A percentile compares a stretch with the other conserved stretches of the same genome.
Conservation (phyloP, 2,329 filamentous ascomycete species). For the Alternaria longipes region DNA sequence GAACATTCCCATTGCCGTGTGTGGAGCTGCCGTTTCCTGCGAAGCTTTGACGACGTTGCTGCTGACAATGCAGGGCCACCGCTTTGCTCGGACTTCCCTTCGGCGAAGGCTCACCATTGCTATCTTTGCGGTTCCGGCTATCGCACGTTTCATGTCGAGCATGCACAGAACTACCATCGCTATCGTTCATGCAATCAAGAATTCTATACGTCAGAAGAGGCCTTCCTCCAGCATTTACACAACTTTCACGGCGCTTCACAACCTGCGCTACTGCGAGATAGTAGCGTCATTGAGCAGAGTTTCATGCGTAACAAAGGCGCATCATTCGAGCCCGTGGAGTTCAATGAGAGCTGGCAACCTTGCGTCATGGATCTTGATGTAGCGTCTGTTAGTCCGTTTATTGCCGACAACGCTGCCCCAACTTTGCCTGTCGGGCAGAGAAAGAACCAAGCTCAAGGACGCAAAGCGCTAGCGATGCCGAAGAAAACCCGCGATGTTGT, state of each 20-base stretch:
- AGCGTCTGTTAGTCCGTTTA: conserved; percentile 40
- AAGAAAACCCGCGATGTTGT: conserved; percentile 26
- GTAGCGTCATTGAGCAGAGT: conserved; percentile 43
- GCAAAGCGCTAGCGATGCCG: conserved; percentile 23
- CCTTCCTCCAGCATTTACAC: conserved; percentile 48
- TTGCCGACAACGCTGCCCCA: conserved; percentile 17
- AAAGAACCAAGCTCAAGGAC: conserved; percentile 14
- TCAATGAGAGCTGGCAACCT: conserved; percentile 45
- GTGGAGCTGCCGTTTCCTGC: conserved; percentile 48
- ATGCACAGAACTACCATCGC: conserved; percentile 46
- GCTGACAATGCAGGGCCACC: conserved; percentile 45
- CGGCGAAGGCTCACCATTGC: conserved; percentile 48
- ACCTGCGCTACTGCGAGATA: conserved; percentile 37
- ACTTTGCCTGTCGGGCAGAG: conserved; percentile 2
- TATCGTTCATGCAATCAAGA: conserved; percentile 47
- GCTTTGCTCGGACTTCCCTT: conserved; percentile 44
- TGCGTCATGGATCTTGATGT: conserved; percentile 37
- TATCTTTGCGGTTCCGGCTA: conserved; percentile 49
- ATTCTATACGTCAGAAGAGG: conserved; percentile 45
- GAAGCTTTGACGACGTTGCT: conserved; percentile 46
- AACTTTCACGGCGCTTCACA: conserved; percentile 44
- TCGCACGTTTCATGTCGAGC: conserved; percentile 42
- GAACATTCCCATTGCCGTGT: conserved; percentile 47
- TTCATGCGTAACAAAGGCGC: conserved; percentile 49
- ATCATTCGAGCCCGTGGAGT: conserved; percentile 47